phyloP scores from a whole-genome alignment of 768 basidiomycete species.

The Exidia glandulosa region DNA sequence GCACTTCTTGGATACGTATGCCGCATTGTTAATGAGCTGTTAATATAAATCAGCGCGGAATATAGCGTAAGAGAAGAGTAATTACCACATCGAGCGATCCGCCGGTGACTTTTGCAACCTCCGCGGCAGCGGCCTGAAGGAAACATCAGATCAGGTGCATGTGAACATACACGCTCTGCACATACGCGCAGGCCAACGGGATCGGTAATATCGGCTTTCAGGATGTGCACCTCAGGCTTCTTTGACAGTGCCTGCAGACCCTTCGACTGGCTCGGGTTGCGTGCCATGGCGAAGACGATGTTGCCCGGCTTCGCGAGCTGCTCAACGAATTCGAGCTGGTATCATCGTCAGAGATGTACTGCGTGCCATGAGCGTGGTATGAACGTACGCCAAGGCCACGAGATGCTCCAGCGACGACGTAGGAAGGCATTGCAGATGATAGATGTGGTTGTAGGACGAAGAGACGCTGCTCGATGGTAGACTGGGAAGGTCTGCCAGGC shows the following conservation, averaged over 20 bases:
- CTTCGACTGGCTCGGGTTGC: not conserved
- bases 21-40: not conserved
- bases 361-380: not conserved
- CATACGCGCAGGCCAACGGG: not conserved
- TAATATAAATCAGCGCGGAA: no score
- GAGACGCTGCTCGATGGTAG: no score
- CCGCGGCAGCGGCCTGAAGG: conserved; percentile 1
- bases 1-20: not conserved
- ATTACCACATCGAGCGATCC: not conserved
- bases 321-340: not conserved
- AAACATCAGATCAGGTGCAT: not conserved
- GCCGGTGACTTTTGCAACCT: not conserved
- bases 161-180: not conserved
- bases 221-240: not conserved
- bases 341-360: not conserved
- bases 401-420: not conserved
- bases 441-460: no score
- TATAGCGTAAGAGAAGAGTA: no score
- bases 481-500: no score
- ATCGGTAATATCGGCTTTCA: not conserved
- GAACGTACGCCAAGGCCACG: not conserved
- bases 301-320: not conserved
- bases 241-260: not conserved
- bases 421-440: not conserved
- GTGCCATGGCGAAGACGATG: not conserved